These are phyloP conservation scores for Elaeis oleifera DNA, from an alignment of 202 grass and related monocot species.

Conservation along the genomic window DNA sequence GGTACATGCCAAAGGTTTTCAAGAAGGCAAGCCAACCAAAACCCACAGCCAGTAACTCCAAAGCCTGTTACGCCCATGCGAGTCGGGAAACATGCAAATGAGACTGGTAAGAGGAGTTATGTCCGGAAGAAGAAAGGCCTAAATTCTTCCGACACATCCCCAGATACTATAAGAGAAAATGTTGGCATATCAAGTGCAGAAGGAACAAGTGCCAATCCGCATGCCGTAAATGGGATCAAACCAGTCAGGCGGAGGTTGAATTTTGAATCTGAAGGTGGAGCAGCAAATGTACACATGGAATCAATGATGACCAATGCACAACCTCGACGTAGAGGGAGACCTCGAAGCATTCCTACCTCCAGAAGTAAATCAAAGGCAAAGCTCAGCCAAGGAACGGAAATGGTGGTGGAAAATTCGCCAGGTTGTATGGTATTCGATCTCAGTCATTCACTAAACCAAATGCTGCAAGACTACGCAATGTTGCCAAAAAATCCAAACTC, in stretches of 20 bases:
- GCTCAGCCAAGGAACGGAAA: constrained; percentile 17
- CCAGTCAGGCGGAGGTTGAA: constrained; percentile 39
- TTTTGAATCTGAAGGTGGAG: constrained; percentile 27
- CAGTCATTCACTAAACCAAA: constrained; percentile 24
- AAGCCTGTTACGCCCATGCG: constrained; percentile 26
- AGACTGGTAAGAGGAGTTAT: constrained; percentile 47
- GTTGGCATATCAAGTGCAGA: constrained; percentile 13
- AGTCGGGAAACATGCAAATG: constrained; percentile 13
- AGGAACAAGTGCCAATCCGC: constrained; percentile 11
- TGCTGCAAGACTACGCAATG: constrained; percentile 29
- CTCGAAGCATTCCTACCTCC: constrained; percentile 20
- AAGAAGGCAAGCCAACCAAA: constrained; percentile 18
- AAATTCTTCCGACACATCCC: constrained; percentile 21
- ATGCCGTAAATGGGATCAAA: constrained; percentile 8
- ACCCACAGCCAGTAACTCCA: constrained; percentile 18
- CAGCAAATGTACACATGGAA: constrained; percentile 7
- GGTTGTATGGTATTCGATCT: constrained; percentile 32
- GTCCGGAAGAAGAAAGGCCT: constrained; percentile 36
- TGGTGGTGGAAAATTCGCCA: constrained; percentile 31
- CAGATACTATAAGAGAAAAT: constrained; percentile 7
- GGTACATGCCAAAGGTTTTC: constrained; percentile 59
- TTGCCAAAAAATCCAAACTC: constrained; percentile 23
- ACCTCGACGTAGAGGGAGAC: constrained; percentile 13
- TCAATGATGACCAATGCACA: constrained; percentile 13
- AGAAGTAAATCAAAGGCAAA: constrained; percentile 13